Percentiles rank a stretch among this genome's conserved stretches.
These are phyloP conservation scores for Lotmaria passim DNA, from an alignment of 208 protist species.

Conservation along the genomic window DNA sequence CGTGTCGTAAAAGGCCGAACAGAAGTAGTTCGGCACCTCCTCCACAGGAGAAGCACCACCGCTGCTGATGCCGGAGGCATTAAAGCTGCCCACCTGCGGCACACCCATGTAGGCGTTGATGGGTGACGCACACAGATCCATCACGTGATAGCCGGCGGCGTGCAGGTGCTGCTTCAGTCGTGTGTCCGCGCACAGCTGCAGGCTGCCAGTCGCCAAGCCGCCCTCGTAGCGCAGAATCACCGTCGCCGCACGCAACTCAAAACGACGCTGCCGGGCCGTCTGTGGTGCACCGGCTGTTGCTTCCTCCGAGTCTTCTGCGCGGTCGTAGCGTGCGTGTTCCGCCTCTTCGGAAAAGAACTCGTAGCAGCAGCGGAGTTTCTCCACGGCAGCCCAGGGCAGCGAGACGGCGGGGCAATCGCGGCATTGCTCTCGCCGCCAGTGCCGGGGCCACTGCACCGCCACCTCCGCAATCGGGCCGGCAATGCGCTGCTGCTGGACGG, in stretches of 20 bases:
- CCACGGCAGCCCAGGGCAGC: conserved; percentile 71
- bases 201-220: conserved; percentile 72
- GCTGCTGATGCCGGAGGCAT: background rate
- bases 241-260: conserved; percentile 62
- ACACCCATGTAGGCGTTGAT: conserved; percentile 90
- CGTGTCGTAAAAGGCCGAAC: conserved; percentile 86
- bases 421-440: conserved; percentile 35
- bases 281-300: background rate
- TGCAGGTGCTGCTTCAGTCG: conserved; percentile 84
- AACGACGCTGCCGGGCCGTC: conserved; percentile 15
- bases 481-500: conserved; percentile 50
- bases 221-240: conserved; percentile 84
- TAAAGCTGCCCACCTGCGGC: conserved; percentile 24
- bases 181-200: conserved; percentile 89
- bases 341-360: conserved; percentile 34
- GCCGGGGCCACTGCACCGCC: conserved; percentile 47
- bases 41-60: conserved; percentile 20
- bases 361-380: conserved; percentile 75
- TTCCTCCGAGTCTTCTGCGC: background rate
- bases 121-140: conserved; percentile 88
- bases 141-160: conserved; percentile 77
- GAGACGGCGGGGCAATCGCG: conserved; percentile 59
- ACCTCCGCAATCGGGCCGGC: conserved; percentile 66
- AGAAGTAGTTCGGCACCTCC: conserved; percentile 77
- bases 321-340: conserved; percentile 38